Conservation (phyloP, 345 rosid species). For the Heritiera fomes region DNA sequence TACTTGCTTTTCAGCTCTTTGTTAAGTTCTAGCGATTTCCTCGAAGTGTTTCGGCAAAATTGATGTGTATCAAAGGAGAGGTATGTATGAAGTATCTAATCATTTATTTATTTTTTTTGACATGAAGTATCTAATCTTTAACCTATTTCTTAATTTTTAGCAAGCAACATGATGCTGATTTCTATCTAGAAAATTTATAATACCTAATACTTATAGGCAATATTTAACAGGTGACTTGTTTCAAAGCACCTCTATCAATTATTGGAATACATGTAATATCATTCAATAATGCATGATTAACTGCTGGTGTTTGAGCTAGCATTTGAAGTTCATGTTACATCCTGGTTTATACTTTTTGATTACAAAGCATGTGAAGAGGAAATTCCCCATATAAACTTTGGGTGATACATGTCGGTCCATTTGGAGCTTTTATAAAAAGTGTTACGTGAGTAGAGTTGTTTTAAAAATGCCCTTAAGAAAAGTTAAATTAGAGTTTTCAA, state of each 20-base stretch:
- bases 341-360: background rate
- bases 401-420: background rate
- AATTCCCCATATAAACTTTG: background rate
- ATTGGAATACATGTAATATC: background rate
- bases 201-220: background rate
- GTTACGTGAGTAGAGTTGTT: too few relatives aligned
- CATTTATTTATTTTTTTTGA: background rate
- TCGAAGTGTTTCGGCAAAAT: background rate
- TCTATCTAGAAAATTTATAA: background rate
- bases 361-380: background rate
- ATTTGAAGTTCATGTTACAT: background rate
- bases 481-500: too few relatives aligned
- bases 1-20: conserved; percentile 13
- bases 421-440: too few relatives aligned
- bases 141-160: background rate
- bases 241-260: background rate
- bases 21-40: background rate
- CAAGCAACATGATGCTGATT: background rate
- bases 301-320: background rate
- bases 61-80: background rate
- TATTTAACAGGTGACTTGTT: background rate
- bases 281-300: background rate
- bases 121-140: background rate
- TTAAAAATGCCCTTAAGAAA: too few relatives aligned
- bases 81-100: background rate